phyloP scores from a whole-genome alignment of 106 monocot species.

The Agapanthus africanus region DNA sequence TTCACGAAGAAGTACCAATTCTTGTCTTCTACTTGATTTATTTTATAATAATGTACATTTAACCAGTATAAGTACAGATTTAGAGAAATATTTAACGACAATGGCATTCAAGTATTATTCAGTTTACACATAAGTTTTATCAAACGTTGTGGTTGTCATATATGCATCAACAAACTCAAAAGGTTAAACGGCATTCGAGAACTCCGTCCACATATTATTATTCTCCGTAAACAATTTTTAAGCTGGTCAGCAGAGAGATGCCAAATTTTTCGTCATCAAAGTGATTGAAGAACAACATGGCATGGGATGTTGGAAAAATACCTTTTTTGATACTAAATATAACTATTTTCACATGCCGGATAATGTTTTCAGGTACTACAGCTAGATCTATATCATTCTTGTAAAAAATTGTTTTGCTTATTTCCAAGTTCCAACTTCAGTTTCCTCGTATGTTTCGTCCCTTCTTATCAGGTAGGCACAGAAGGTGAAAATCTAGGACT shows the following conservation, averaged over 20 bases:
- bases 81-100: no score
- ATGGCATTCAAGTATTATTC: no score
- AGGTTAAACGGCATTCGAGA: no score
- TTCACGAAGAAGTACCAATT: no score
- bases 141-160: neutral
- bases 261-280: neutral
- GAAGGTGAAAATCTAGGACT: conserved; percentile 33
- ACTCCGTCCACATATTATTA: neutral
- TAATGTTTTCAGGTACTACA: neutral
- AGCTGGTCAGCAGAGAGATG: neutral
- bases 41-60: no score
- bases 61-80: no score
- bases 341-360: neutral
- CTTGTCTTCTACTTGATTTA: no score
- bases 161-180: neutral
- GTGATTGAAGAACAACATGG: neutral
- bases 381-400: neutral
- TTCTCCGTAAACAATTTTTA: neutral
- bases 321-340: neutral
- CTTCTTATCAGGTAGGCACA: conserved; percentile 20
- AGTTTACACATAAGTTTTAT: neutral
- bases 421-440: neutral
- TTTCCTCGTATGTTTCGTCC: neutral
- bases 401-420: no score
- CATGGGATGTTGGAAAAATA: neutral